These are phyloP conservation scores for Globisporangium solare DNA, from an alignment of 352 stramenopile species.

Conservation along the genomic window DNA sequence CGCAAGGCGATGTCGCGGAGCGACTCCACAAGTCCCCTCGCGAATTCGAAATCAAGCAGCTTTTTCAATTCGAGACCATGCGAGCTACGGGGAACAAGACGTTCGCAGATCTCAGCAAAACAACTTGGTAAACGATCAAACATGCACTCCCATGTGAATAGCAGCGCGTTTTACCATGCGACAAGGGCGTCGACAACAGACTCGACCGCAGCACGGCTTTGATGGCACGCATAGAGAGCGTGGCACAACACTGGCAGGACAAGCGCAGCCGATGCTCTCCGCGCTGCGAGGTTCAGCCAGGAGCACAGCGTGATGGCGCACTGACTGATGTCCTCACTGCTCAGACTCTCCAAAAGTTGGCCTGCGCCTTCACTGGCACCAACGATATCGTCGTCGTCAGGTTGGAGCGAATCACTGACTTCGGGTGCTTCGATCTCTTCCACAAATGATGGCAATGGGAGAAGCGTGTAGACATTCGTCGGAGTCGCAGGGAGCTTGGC, in stretches of 20 bases:
- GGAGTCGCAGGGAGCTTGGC: constrained; percentile 31
- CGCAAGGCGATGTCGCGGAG: constrained; percentile 51
- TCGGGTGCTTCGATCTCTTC: constrained; percentile 36
- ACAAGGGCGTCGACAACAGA: constrained; percentile 19
- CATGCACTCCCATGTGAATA: no score
- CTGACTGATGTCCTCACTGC: constrained; percentile 31
- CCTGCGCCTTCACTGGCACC: neutral
- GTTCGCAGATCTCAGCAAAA: neutral
- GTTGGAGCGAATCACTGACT: neutral
- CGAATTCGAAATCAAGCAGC: constrained; percentile 55
- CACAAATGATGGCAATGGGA: constrained; percentile 56
- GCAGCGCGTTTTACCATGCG: constrained; percentile 8
- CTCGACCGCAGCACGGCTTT: constrained; percentile 10
- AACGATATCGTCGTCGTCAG: neutral
- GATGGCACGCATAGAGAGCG: constrained; percentile 15
- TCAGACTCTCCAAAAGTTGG: constrained; percentile 7
- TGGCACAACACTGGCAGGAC: constrained; percentile 36
- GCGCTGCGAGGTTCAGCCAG: constrained; percentile 27
- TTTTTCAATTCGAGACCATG: constrained; percentile 24
- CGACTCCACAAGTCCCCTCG: constrained; percentile 41
- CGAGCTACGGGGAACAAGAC: constrained; percentile 22
- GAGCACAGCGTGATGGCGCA: constrained; percentile 35
- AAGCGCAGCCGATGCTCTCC: constrained; percentile 30
- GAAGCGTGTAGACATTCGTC: constrained; percentile 40
- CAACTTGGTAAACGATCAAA: no score